Conservation (phyloP, 768 basidiomycete genomes). For the Russula virescens region DNA sequence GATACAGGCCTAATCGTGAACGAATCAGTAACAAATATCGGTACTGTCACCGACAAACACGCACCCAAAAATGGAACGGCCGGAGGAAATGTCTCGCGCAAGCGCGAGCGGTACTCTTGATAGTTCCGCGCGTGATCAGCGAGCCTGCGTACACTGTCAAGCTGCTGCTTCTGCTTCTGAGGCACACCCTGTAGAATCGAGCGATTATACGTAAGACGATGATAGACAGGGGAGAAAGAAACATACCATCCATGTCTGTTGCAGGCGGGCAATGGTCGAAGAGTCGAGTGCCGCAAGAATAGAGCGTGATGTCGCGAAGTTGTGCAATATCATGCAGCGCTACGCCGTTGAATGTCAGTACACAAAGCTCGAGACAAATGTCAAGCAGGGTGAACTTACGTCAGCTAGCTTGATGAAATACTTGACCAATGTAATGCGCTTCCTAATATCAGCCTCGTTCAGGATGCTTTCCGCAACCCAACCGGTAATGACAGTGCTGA, state of each 20-base stretch:
- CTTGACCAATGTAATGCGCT: constrained; percentile 70
- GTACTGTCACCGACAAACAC: constrained; percentile 19
- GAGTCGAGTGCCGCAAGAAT: constrained; percentile 94
- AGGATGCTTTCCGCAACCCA: constrained; percentile 96
- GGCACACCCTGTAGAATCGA: constrained; percentile 60
- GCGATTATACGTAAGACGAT: background rate
- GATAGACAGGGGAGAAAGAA: background rate
- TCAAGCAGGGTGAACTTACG: constrained; percentile 42
- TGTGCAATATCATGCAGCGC: constrained; percentile 79
- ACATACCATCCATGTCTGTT: constrained; percentile 90
- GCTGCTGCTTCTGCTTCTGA: constrained; percentile 73
- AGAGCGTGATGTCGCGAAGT: constrained; percentile 90
- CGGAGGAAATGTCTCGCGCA: constrained; percentile 86
- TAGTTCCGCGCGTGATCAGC: constrained; percentile 91
- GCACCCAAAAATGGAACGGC: constrained; percentile 92
- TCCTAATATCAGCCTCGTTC: constrained; percentile 84
- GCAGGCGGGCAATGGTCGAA: constrained; percentile 86
- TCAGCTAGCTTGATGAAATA: constrained; percentile 93
- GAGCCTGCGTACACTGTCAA: constrained; percentile 76
- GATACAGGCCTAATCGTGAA: constrained; percentile 56
- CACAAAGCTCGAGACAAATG: background rate
- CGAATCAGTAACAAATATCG: constrained; percentile 16
- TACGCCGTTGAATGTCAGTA: constrained; percentile 32
- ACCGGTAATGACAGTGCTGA: constrained; percentile 91
- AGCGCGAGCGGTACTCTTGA: constrained; percentile 80